phyloP scores from a whole-genome alignment of 1,139 yeast species.

The Geotrichum restrictum region DNA sequence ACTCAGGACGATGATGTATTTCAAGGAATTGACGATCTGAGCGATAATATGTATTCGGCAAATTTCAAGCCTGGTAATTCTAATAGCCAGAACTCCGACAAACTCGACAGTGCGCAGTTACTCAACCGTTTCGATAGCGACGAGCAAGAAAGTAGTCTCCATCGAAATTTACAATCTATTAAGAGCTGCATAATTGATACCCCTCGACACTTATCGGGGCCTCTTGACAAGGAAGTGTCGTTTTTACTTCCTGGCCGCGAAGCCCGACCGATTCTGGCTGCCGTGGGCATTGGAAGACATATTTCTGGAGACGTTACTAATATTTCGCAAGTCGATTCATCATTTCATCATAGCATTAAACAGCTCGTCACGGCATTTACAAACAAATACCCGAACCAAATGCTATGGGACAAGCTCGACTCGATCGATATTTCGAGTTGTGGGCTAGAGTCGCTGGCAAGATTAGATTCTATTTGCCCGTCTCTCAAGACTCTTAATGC shows the following conservation, averaged over 20 bases:
- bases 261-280: constrained; percentile 2
- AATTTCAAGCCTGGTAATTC: not conserved
- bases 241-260: constrained; percentile 11
- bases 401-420: constrained; percentile 40
- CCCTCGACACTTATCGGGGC: constrained; percentile 9
- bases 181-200: constrained; percentile 14
- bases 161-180: constrained; percentile 11
- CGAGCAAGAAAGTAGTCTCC: constrained; percentile 3
- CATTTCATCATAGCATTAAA: constrained; percentile 26
- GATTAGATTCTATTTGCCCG: constrained; percentile 40
- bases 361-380: constrained; percentile 36
- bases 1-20: constrained; percentile 18
- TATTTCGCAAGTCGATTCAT: constrained; percentile 32
- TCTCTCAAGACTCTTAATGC: constrained; percentile 34
- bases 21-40: constrained; percentile 19
- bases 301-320: constrained; percentile 28
- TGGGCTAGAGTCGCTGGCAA: constrained; percentile 34
- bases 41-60: constrained; percentile 4
- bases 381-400: constrained; percentile 34
- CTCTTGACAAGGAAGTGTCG: constrained; percentile 10
- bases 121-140: not conserved
- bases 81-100: not conserved
- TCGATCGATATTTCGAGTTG: constrained; percentile 34
- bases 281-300: not conserved
- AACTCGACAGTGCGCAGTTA: not conserved